phyloP scores from a whole-genome alignment of 2,329 filamentous ascomycete genomes.

The Colletotrichum caudatum region DNA sequence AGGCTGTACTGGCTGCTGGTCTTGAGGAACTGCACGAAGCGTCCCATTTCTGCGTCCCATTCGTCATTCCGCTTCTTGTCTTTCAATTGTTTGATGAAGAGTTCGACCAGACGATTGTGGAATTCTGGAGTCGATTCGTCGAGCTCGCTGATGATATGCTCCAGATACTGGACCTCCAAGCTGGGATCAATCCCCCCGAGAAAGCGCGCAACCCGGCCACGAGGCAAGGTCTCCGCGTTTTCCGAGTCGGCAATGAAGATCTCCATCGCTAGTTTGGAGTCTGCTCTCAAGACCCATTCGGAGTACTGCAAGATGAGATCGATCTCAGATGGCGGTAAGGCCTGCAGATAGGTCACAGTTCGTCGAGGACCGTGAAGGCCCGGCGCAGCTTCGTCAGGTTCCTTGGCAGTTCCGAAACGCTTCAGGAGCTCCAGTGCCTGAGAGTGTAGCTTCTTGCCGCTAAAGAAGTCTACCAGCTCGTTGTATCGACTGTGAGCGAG shows the following conservation, averaged over 20 bases:
- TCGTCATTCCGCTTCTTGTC: constrained; percentile 58
- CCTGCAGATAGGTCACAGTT: constrained; percentile 91
- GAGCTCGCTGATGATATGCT: constrained; percentile 90
- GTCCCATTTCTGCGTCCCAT: constrained; percentile 70
- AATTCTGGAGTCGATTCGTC: constrained; percentile 87
- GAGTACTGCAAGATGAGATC: constrained; percentile 93
- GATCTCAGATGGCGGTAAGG: constrained; percentile 85
- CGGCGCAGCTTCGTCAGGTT: constrained; percentile 63
- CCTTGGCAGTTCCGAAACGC: constrained; percentile 77
- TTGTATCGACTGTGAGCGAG: constrained; percentile 90
- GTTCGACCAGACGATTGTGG: constrained; percentile 84
- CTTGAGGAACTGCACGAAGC: constrained; percentile 80
- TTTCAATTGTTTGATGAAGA: constrained; percentile 71
- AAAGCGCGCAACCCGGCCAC: constrained; percentile 80
- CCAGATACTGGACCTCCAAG: constrained; percentile 85
- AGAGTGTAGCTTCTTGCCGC: constrained; percentile 92
- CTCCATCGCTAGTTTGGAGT: constrained; percentile 86
- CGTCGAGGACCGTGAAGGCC: constrained; percentile 82
- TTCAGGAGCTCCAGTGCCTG: constrained; percentile 86
- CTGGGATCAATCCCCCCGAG: constrained; percentile 75
- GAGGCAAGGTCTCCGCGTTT: constrained; percentile 86
- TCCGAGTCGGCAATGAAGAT: constrained; percentile 94
- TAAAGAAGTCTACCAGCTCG: constrained; percentile 96
- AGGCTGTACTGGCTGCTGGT: constrained; percentile 85
- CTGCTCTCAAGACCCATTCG: constrained; percentile 83